Conservation (phyloP, 2,329 filamentous ascomycete genomes). For the Bipolaris oryzae region DNA sequence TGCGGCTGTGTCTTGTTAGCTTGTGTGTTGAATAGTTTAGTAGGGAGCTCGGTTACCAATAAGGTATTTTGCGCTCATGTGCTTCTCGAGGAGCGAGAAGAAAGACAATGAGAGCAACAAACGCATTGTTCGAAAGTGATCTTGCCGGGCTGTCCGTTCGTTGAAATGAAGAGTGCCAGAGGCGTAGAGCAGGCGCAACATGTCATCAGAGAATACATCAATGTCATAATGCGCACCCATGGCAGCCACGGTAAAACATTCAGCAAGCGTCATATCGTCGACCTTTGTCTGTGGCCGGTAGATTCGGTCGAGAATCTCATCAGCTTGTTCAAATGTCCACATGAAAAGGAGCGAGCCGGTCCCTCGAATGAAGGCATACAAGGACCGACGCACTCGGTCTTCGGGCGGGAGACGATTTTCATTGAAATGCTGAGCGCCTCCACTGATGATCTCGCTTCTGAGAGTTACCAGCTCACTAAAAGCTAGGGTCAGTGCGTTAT, state of each 20-base stretch:
- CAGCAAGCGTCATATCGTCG: conserved; percentile 43
- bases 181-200: conserved; percentile 40
- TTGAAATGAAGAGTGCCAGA: conserved; percentile 45
- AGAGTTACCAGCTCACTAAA: conserved; percentile 44
- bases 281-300: conserved; percentile 36
- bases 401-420: conserved; percentile 38
- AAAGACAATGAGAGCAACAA: conserved; percentile 45
- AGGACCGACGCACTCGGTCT: conserved; percentile 35
- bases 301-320: conserved; percentile 44
- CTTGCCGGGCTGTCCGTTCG: conserved; percentile 35
- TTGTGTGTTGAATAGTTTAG: neutral
- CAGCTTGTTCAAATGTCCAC: conserved; percentile 40
- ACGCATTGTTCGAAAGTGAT: conserved; percentile 46
- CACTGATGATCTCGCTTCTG: conserved; percentile 38
- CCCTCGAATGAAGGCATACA: conserved; percentile 43
- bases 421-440: conserved; percentile 34
- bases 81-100: conserved; percentile 47
- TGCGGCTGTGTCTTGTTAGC: conserved; percentile 34
- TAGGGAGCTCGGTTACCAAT: conserved; percentile 34
- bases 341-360: conserved; percentile 48
- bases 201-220: conserved; percentile 42
- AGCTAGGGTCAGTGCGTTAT: conserved; percentile 44
- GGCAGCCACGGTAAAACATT: conserved; percentile 46
- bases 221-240: conserved; percentile 48
- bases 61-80: conserved; percentile 47